Conservation (phyloP, 768 basidiomycete genomes). For the Lactarius sp. region DNA sequence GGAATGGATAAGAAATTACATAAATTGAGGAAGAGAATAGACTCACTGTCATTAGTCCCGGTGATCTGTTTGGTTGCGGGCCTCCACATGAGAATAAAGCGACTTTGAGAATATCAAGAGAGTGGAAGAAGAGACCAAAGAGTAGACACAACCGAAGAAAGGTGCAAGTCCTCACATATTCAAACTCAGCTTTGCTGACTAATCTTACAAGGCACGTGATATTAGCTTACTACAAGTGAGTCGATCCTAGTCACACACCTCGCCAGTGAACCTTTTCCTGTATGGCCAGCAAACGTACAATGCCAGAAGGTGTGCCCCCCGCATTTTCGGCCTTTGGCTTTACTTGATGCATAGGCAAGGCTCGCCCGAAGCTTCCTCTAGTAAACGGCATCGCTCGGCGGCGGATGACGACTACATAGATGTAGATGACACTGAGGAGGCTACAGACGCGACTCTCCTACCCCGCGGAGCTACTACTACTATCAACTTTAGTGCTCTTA, state of each 20-base stretch:
- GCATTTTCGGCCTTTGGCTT: neutral
- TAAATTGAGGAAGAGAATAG: neutral
- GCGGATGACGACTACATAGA: conserved; percentile 57
- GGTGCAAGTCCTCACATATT: conserved; percentile 4
- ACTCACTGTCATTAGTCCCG: conserved; percentile 87
- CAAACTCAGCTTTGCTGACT: conserved; percentile 24
- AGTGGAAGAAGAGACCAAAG: conserved; percentile 22
- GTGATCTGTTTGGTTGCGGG: conserved; percentile 86
- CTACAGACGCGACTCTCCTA: conserved; percentile 41
- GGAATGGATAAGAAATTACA: conserved; percentile 12
- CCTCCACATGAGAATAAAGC: conserved; percentile 63
- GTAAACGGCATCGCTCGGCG: conserved; percentile 41
- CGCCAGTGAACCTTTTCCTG: too few species aligned
- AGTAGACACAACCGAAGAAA: conserved; percentile 18
- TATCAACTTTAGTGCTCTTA: conserved; percentile 84
- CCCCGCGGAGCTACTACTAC: conserved; percentile 77
- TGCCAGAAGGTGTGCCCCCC: conserved; percentile 30
- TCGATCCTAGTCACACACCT: too few species aligned
- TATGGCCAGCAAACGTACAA: conserved; percentile 22
- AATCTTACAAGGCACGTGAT: conserved; percentile 2
- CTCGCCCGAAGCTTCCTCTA: conserved; percentile 29
- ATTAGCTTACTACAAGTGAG: too few species aligned
- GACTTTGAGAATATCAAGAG: conserved; percentile 24
- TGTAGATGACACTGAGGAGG: conserved; percentile 52
- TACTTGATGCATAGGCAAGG: conserved; percentile 15